phyloP scores from a whole-genome alignment of 2,329 filamentous ascomycete species.

The Alternaria angustiovoidea region DNA sequence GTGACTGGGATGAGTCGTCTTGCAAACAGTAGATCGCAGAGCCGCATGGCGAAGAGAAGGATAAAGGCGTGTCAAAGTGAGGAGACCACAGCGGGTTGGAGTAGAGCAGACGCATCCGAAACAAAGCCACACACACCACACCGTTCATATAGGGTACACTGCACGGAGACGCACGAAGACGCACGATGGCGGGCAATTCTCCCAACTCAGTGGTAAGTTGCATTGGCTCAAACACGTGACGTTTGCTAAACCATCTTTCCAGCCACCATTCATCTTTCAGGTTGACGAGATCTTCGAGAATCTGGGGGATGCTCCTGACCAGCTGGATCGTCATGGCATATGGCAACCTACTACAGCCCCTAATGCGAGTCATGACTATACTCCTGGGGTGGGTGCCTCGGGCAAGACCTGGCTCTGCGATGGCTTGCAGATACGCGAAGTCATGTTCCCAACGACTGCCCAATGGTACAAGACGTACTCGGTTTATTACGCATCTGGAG shows the following conservation, averaged over 20 bases:
- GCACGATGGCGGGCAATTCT: constrained; percentile 23
- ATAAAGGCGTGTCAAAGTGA: constrained; percentile 39
- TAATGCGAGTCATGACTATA: not conserved
- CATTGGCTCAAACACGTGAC: not conserved
- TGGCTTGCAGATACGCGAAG: constrained; percentile 13
- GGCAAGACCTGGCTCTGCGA: constrained; percentile 29
- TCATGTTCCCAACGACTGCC: not conserved
- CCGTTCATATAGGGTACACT: not conserved
- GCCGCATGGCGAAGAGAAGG: constrained; percentile 35
- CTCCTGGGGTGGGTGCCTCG: constrained; percentile 16
- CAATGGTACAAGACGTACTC: constrained; percentile 25
- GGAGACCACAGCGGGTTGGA: constrained; percentile 13
- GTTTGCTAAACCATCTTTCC: not conserved
- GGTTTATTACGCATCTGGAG: constrained; percentile 28
- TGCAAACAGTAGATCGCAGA: constrained; percentile 34
- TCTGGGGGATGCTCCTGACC: not conserved
- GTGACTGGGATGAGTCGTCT: constrained; percentile 17
- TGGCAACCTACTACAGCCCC: constrained; percentile 26
- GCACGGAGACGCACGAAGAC: constrained; percentile 5
- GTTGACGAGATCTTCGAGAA: constrained; percentile 39
- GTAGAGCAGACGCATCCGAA: constrained; percentile 16
- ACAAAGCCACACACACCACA: constrained; percentile 15
- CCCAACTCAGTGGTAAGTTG: constrained; percentile 16
- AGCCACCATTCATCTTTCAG: constrained; percentile 35
- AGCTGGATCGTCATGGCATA: constrained; percentile 7